A percentile compares a stretch with the other conserved stretches of the same genome.
These are phyloP conservation scores for Periglandula ipomoeae DNA, from an alignment of 2,329 filamentous ascomycete genomes.

Conservation along the genomic window DNA sequence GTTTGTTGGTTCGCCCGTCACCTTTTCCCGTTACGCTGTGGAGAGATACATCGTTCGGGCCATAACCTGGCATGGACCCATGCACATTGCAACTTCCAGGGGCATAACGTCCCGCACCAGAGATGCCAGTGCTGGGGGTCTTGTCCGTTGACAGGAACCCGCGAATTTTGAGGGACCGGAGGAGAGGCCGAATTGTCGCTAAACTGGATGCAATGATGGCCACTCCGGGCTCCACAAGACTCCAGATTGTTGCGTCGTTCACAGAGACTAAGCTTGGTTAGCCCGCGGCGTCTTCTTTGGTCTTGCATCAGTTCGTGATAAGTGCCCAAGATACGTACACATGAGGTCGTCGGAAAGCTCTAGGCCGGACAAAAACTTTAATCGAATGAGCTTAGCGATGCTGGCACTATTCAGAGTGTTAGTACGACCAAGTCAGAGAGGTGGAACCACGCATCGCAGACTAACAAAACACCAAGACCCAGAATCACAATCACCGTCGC, in stretches of 20 bases:
- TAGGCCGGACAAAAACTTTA: constrained; percentile 38
- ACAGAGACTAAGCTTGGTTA: constrained; percentile 29
- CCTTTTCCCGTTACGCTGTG: constrained; percentile 13
- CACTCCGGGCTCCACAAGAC: constrained; percentile 45
- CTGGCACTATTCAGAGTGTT: constrained; percentile 31
- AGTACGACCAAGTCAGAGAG: neutral
- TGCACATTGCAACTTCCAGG: constrained; percentile 17
- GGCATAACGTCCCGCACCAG: constrained; percentile 16
- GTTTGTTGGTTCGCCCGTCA: constrained; percentile 1
- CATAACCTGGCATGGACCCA: constrained; percentile 22
- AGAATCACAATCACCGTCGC: constrained; percentile 40
- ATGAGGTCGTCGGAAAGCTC: constrained; percentile 36
- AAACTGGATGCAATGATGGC: constrained; percentile 46
- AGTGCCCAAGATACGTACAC: constrained; percentile 27
- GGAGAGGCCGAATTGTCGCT: constrained; percentile 44
- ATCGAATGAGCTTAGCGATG: constrained; percentile 42
- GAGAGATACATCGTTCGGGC: constrained; percentile 28
- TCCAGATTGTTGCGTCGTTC: constrained; percentile 47
- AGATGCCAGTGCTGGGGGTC: constrained; percentile 22
- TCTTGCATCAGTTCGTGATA: neutral
- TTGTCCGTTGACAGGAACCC: constrained; percentile 36
- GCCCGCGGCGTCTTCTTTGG: neutral
- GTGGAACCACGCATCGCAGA: constrained; percentile 11
- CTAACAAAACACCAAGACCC: constrained; percentile 37
- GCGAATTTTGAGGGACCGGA: constrained; percentile 36